Base-by-base conservation (phyloP, 164 flowering plant species). In the Paratinospora sagittata region DNA sequence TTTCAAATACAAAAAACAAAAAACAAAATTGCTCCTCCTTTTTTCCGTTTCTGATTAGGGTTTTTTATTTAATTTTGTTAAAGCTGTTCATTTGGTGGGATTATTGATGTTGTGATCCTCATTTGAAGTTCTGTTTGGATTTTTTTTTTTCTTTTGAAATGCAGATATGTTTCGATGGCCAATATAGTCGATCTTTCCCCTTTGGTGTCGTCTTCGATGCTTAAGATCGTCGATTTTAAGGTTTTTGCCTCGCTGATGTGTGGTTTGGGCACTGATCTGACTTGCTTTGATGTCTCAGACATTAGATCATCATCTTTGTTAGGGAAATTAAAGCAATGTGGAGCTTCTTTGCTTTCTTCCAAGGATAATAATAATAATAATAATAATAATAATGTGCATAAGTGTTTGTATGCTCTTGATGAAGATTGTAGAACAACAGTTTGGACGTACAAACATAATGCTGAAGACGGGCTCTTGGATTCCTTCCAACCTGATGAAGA, bases 111-210 rank as follows among this genome's bases (percentile, higher is more conserved):
- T 17, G 5, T 47, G n/a, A 41, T 71, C 27, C 24, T 63, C 13
- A 30, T n/a, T 24, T 43, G 63, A 24, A 41, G 63, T 13, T 63
- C 14, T 67, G 33, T 23, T 41, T 47, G 24, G 37, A 39, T 60
- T 12, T 70, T 2, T 47, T n/a, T 10, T 67, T 67, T 60, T 72
- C 57, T n/a, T n/a, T n/a, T 37, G 66, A 16, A 27, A 77, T 84
- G 77, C 84, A 92, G 97, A 84, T 92, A 95, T 80, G 80, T 86
- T n/a, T 91, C 98, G n/a, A 91, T 95, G 85, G 83, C 85, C 0
- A 95, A 91, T 70, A 80, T 95, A 47, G 65, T 95, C 45, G 98
- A 95, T 76, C 68, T 90, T 66, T 90, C 97, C 6, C 73, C 87
- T 36, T 47, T 92, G 60, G 76, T 76, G 37, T 84, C 86, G 41